Evolutionary conservation across 148 eudicot genomes (phyloP).

Genomic region (Amaranthus cruentus): DNA sequence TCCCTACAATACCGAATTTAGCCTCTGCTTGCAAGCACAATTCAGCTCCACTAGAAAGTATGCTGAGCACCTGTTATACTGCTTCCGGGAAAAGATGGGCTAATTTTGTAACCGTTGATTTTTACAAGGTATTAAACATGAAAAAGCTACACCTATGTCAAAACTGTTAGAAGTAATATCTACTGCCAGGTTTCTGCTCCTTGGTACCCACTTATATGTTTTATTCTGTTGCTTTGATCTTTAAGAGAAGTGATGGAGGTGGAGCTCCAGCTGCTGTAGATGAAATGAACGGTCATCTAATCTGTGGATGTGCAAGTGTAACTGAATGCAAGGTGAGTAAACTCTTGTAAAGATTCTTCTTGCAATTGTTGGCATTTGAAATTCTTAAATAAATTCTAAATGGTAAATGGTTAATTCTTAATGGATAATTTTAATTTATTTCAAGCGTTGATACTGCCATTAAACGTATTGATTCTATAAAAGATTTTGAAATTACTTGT

Average conservation of each 20-base stretch:
- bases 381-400: background rate
- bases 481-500: too few species aligned
- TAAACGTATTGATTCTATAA: background rate
- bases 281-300: constrained; percentile 61
- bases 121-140: constrained; percentile 60
- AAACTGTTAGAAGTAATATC: background rate
- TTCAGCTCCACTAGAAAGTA: constrained; percentile 55
- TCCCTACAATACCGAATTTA: constrained; percentile 47
- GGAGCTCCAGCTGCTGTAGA: constrained; percentile 95
- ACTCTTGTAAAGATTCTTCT: background rate
- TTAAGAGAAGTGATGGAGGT: constrained; percentile 93
- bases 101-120: constrained; percentile 83
- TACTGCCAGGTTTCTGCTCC: background rate
- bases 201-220: background rate
- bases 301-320: constrained; percentile 69
- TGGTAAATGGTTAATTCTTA: background rate
- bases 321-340: constrained; percentile 67
- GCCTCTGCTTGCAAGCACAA: constrained; percentile 69
- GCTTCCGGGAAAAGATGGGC: constrained; percentile 88
- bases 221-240: constrained; percentile 5
- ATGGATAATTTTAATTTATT: background rate
- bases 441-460: background rate
- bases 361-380: background rate
- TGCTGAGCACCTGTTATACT: constrained; percentile 58
- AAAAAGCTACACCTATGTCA: background rate